phyloP scores from a whole-genome alignment of 2,329 filamentous ascomycete genomes.

The Calonectria fujianensis region DNA sequence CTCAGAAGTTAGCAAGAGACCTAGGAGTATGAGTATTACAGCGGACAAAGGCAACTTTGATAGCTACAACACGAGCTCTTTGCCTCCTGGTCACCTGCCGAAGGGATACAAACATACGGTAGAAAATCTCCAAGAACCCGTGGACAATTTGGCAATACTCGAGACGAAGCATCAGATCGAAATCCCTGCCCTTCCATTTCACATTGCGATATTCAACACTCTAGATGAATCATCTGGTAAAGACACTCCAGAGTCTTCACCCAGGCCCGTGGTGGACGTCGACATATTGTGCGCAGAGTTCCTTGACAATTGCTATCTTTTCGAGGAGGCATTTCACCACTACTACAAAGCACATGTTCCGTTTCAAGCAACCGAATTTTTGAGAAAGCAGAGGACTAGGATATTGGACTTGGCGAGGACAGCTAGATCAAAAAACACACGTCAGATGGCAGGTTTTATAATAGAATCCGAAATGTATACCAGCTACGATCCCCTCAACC shows the following conservation, averaged over 20 bases:
- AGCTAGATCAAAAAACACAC: constrained; percentile 2
- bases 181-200: neutral
- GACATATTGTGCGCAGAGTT: constrained; percentile 25
- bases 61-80: neutral
- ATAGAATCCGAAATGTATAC: constrained; percentile 17
- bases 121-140: neutral
- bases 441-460: neutral
- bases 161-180: too few species aligned
- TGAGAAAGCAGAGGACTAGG: constrained; percentile 5
- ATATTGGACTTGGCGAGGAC: constrained; percentile 30
- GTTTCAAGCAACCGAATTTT: neutral
- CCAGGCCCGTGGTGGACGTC: neutral
- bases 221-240: neutral
- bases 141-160: neutral
- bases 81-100: neutral
- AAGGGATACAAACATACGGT: neutral
- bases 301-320: constrained; percentile 21
- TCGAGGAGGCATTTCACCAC: constrained; percentile 1
- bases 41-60: too few species aligned
- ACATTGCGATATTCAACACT: neutral
- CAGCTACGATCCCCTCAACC: neutral
- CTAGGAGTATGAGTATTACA: neutral
- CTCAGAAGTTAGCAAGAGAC: neutral
- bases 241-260: neutral
- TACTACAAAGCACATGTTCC: neutral